A percentile compares a stretch with the other conserved stretches of the same genome.
Conservation (phyloP, 257 asterid genomes). For the Solanum sparsipilum region DNA sequence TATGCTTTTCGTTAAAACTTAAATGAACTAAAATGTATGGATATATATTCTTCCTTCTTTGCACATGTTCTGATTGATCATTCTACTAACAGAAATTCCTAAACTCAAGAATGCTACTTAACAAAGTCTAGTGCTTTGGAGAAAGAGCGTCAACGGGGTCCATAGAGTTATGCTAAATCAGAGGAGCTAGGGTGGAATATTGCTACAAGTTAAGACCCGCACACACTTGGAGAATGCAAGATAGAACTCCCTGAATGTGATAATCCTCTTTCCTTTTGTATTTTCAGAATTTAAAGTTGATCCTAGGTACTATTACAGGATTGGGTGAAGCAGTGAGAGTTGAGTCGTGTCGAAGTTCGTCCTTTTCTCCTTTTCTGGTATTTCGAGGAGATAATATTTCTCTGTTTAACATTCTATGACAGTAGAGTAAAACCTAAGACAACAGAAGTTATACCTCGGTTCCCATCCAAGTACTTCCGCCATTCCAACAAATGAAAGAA, state of each 20-base stretch:
- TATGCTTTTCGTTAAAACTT: background rate
- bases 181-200: background rate
- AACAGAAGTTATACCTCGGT: constrained; percentile 50
- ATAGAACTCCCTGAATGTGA: background rate
- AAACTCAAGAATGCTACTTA: background rate
- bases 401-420: background rate
- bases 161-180: background rate
- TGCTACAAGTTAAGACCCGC: background rate
- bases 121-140: background rate
- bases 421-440: background rate
- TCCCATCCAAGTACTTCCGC: constrained; percentile 94
- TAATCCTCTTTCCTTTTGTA: background rate
- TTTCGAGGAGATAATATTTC: background rate
- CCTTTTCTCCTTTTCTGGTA: background rate
- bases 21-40: background rate
- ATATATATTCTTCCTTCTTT: background rate
- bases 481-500: constrained; percentile 85
- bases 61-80: background rate
- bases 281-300: background rate
- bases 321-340: background rate
- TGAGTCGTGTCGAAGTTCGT: background rate
- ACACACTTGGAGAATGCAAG: background rate
- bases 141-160: background rate
- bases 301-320: background rate
- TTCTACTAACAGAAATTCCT: background rate